phyloP scores from a whole-genome alignment of 768 basidiomycete genomes.

The Tulasnella sp. region DNA sequence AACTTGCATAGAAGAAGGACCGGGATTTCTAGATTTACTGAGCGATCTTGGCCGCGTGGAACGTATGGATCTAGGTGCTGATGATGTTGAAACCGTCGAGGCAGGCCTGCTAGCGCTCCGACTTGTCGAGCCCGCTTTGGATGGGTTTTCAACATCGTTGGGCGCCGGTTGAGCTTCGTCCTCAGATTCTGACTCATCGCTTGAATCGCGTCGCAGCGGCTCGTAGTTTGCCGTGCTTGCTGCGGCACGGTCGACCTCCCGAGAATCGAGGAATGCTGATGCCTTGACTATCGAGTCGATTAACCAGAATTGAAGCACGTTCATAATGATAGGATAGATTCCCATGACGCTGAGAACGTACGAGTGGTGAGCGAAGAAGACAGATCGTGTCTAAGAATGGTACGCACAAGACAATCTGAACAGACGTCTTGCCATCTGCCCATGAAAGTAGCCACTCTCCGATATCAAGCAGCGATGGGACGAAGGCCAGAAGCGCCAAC shows the following conservation, averaged over 20 bases:
- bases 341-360: slow-evolving; percentile 67
- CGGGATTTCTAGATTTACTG: neutral
- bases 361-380: neutral
- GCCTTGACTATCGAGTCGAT: slow-evolving; percentile 92
- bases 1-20: neutral
- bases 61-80: slow-evolving; percentile 21
- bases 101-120: slow-evolving; percentile 2
- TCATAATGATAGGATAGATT: slow-evolving; percentile 80
- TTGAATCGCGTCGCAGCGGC: slow-evolving; percentile 17
- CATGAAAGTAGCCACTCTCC: slow-evolving; percentile 87
- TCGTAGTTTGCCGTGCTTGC: slow-evolving; percentile 21
- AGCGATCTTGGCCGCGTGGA: neutral
- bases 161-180: slow-evolving; percentile 27
- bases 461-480: slow-evolving; percentile 65
- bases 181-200: slow-evolving; percentile 23
- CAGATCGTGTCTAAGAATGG: neutral
- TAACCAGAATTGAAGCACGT: slow-evolving; percentile 88
- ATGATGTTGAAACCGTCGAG: slow-evolving; percentile 14
- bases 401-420: slow-evolving; percentile 79
- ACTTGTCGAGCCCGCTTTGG: slow-evolving; percentile 11
- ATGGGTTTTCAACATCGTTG: neutral
- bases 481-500: slow-evolving; percentile 63
- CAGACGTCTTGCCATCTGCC: slow-evolving; percentile 58
- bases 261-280: slow-evolving; percentile 7
- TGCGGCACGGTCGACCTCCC: slow-evolving; percentile 24